Percentiles rank a stretch among this genome's conserved stretches.
These are phyloP conservation scores for Pleurostoma richardsiae DNA, from an alignment of 2,329 filamentous ascomycete species.

Conservation along the genomic window DNA sequence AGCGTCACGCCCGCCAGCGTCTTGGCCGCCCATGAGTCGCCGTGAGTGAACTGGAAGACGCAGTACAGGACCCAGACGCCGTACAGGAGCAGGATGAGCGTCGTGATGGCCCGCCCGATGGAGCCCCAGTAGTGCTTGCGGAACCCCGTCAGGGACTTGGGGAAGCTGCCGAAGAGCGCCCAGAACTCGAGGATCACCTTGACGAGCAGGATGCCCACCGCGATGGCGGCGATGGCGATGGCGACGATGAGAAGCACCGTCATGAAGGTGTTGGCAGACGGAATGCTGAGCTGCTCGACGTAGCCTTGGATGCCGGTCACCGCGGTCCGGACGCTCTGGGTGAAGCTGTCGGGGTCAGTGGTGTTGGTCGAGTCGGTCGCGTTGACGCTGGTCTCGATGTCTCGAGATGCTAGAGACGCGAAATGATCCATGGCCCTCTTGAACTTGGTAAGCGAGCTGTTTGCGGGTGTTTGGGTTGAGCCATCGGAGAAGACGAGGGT, in stretches of 20 bases:
- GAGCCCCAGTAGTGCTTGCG: slow-evolving; percentile 95
- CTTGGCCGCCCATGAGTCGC: slow-evolving; percentile 93
- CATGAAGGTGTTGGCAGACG: slow-evolving; percentile 92
- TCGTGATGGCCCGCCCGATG: slow-evolving; percentile 82
- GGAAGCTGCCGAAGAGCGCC: slow-evolving; percentile 85
- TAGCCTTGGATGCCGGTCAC: slow-evolving; percentile 78
- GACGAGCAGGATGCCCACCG: slow-evolving; percentile 79
- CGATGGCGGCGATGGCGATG: slow-evolving; percentile 78
- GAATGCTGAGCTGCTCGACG: slow-evolving; percentile 78
- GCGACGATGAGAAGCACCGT: slow-evolving; percentile 85
- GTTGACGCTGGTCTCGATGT: slow-evolving; percentile 41
- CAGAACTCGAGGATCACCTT: slow-evolving; percentile 90
- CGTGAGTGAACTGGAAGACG: slow-evolving; percentile 88
- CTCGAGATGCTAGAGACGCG: slow-evolving; percentile 46
- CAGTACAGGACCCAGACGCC: slow-evolving; percentile 95
- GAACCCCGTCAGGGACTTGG: slow-evolving; percentile 74
- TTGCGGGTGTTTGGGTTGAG: slow-evolving; percentile 34
- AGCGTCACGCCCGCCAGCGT: slow-evolving; percentile 77
- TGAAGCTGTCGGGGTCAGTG: slow-evolving; percentile 14
- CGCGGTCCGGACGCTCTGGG: slow-evolving; percentile 33
- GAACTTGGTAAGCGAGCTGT: slow-evolving; percentile 33
- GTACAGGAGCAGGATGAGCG: slow-evolving; percentile 86
- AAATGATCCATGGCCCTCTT: slow-evolving; percentile 52
- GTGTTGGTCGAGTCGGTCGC: slow-evolving; percentile 16
- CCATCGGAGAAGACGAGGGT: slow-evolving; percentile 68